phyloP scores from a whole-genome alignment of 2,329 filamentous ascomycete species.

The Beauveria bassiana region DNA sequence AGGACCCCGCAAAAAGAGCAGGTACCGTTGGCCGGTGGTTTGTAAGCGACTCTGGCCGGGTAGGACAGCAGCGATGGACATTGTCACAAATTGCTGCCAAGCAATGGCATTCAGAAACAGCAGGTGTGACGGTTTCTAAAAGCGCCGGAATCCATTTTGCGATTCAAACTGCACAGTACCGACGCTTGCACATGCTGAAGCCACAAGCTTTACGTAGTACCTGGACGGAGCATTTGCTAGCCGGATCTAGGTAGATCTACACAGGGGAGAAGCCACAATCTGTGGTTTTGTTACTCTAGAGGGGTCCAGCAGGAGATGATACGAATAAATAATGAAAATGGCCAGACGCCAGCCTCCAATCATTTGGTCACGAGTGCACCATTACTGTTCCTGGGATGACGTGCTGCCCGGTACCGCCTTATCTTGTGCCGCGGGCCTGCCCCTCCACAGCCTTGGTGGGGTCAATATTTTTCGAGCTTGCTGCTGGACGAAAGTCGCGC shows the following conservation, averaged over 20 bases:
- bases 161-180: too few relatives aligned
- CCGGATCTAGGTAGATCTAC: not conserved
- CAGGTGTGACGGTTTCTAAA: too few relatives aligned
- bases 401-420: not conserved
- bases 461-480: conserved; percentile 5
- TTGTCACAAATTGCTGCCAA: not conserved
- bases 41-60: not conserved
- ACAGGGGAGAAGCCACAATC: too few relatives aligned
- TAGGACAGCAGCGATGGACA: not conserved
- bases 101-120: not conserved
- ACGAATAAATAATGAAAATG: not conserved
- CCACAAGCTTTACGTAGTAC: too few relatives aligned
- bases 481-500: conserved; percentile 4
- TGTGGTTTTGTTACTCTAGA: too few relatives aligned
- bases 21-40: conserved; percentile 3
- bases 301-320: not conserved
- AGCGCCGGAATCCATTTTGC: too few relatives aligned
- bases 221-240: not conserved
- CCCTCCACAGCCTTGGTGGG: conserved; percentile 11
- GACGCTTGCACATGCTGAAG: too few relatives aligned
- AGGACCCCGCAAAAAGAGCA: conserved; percentile 13
- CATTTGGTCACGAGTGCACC: not conserved
- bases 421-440: not conserved
- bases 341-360: not conserved
- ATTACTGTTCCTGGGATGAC: conserved; percentile 1